These are phyloP conservation scores for Trichosanthes cucumerina DNA, from an alignment of 306 rosid genomes.

Conservation along the genomic window DNA sequence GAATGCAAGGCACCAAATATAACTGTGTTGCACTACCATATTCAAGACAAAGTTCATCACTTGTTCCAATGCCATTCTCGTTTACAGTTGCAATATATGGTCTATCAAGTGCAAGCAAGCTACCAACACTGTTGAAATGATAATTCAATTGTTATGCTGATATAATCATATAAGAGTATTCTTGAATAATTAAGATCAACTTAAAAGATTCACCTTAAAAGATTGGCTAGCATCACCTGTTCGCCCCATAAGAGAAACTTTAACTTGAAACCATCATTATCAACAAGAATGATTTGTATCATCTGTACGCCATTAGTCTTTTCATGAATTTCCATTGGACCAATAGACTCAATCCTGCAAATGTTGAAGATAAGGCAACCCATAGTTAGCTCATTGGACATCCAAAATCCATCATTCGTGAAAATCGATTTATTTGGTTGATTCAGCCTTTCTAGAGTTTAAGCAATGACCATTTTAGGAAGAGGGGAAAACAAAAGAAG, in stretches of 20 bases:
- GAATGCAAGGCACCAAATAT: slow-evolving; percentile 77
- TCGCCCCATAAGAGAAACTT: slow-evolving; percentile 81
- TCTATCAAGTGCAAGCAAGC: slow-evolving; percentile 83
- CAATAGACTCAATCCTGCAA: slow-evolving; percentile 66
- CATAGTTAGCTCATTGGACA: background rate
- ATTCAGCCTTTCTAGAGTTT: background rate
- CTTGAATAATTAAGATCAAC: background rate
- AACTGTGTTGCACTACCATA: slow-evolving; percentile 87
- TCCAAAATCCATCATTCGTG: background rate
- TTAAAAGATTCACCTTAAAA: slow-evolving; percentile 52
- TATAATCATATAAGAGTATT: background rate
- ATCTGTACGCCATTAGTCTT: slow-evolving; percentile 31
- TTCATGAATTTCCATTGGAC: slow-evolving; percentile 46
- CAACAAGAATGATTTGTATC: slow-evolving; percentile 68
- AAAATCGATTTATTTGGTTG: background rate
- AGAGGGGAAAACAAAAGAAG: background rate
- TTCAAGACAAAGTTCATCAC: slow-evolving; percentile 58
- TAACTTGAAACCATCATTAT: slow-evolving; percentile 43
- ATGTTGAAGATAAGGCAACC: slow-evolving; percentile 1
- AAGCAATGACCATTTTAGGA: background rate
- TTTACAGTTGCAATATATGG: slow-evolving; percentile 48
- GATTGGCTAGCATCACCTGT: slow-evolving; percentile 70
- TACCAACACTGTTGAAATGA: slow-evolving; percentile 49
- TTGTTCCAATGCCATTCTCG: slow-evolving; percentile 37
- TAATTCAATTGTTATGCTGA: slow-evolving; percentile 9